Base-by-base conservation (phyloP, 768 basidiomycete species). In the Tephrocybe sp. region DNA sequence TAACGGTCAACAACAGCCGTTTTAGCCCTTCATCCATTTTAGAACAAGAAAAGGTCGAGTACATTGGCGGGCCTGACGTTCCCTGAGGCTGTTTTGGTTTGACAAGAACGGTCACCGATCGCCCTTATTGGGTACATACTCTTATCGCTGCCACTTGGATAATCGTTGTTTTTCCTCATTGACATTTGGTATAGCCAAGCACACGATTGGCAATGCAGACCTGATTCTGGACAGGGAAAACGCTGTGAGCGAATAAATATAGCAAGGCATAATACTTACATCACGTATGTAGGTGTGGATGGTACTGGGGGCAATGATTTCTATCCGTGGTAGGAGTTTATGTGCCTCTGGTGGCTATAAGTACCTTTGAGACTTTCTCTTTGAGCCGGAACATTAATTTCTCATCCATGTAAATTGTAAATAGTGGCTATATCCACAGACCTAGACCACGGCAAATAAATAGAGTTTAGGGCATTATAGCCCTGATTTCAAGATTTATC, bases 61-160 rank as follows among this genome's bases (percentile, higher is more conserved):
- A 21, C 57, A 82, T 79, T 77, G 45, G 72, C 73, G 47, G 77
- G 61, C 35, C 57, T 82, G n/a, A 62, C 76, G 22, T 82, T 83
- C 65, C 55, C 79, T 37, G 73, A 80, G 9, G n/a, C n/a, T n/a
- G 60, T 82, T 47, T 52, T 78, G 41, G 52, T 71, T 42, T 75
- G 21, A 37, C 16, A 37, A 19, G 36, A 19, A 68, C 52, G 64
- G 68, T 38, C 63, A 24, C 13, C 69, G 73, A 28, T 54, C 68
- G 16, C 65, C 69, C 15, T 71, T 75, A 19, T 42, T 77, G 50
- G 35, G 71, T 55, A 72, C 73, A 3, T 35, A 68, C 69, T 15
- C 51, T 69, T 51, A 48, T 78, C 22, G 71, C 80, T 13, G 69
- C 74, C 42, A 38, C 77, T 40, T 58, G 78, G 42, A 69, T 80